Base-by-base conservation (phyloP, 1,139 yeast genomes). In the Geotrichum europaeum region DNA sequence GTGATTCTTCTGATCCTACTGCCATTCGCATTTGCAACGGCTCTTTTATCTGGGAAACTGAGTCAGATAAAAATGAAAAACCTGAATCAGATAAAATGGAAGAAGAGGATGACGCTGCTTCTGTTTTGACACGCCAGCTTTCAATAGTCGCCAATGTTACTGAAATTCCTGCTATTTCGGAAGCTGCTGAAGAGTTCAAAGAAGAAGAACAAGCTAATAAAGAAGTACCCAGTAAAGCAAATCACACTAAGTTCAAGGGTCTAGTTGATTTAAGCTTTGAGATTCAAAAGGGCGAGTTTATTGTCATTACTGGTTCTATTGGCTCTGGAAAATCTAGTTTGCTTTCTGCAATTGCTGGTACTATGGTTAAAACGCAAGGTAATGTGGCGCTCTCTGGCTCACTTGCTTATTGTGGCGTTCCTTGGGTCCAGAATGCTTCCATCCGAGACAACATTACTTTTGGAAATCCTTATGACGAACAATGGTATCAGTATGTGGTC, bases 351-450 rank as follows among this genome's bases (percentile, higher is more conserved):
- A 71, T 87, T 51, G 76, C 85, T 4, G 89, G 91, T 3, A 75
- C 78, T 51, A 85, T 86, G 86, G 75, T 77, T 18, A 78, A 81
- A 61, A 68, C 73, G 0, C 58, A 66, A 0, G 92, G 92, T 18
- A 51, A 71, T 0, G 76, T 85, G 12, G 67, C 70, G 13, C 74
- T 84, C 10, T 68, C 69, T 43, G 77, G 78, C 5, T 57, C 64
- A 3, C 63, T 74, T n/a, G 71, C 72, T 4, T 72, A 70, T 68
- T 85, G 86, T 2, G 77, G 79, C 52, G 61, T 78, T 76, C 92
- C 94, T 15, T 90, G 97, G 97, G 84, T 89, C 60, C 95, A 87
- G 72, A 89, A 89, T 70, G 84, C 90, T 1, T 86, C 96, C 1
- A 86, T 89, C 4, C 79, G 81, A 65, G 86, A 87, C 47, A 90